These are phyloP conservation scores for Mortierella sp. DNA, from an alignment of 371 early-diverging fungal genomes.

Conservation along the genomic window DNA sequence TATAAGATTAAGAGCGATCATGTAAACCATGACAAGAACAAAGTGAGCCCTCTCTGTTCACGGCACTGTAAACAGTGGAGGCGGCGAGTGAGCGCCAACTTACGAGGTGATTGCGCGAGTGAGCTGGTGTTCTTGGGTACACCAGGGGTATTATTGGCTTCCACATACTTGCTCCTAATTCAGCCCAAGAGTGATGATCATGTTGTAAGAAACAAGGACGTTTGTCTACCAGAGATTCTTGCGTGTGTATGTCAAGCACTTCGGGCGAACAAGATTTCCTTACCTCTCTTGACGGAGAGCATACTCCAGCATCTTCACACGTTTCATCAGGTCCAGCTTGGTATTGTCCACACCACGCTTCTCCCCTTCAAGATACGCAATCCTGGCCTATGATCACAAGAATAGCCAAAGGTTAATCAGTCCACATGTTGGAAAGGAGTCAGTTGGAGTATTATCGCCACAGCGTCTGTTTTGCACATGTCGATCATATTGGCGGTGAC, in stretches of 20 bases:
- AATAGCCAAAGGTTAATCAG: too few relatives aligned
- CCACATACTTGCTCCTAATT: slow-evolving; percentile 49
- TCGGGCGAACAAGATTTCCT: too few relatives aligned
- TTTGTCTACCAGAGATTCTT: too few relatives aligned
- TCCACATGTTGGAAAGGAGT: too few relatives aligned
- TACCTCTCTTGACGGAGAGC: slow-evolving; percentile 76
- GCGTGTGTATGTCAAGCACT: too few relatives aligned
- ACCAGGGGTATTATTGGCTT: slow-evolving; percentile 17
- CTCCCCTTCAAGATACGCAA: slow-evolving; percentile 89
- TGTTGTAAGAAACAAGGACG: too few relatives aligned
- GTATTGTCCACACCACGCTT: slow-evolving; percentile 80
- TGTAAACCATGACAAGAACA: too few relatives aligned
- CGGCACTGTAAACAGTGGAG: too few relatives aligned
- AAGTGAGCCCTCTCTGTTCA: too few relatives aligned
- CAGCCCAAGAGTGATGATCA: not conserved
- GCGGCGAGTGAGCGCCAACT: slow-evolving; percentile 2
- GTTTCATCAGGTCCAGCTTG: slow-evolving; percentile 79
- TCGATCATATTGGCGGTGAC: not conserved
- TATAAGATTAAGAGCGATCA: too few relatives aligned
- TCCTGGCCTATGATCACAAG: slow-evolving; percentile 63
- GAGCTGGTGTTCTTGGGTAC: slow-evolving; percentile 12
- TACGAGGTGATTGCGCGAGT: slow-evolving; percentile 13
- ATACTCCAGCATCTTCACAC: slow-evolving; percentile 92
- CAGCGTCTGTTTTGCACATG: not conserved
- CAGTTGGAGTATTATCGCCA: not conserved